phyloP scores from a whole-genome alignment of 768 basidiomycete genomes.

The Suillus cothurnatus region DNA sequence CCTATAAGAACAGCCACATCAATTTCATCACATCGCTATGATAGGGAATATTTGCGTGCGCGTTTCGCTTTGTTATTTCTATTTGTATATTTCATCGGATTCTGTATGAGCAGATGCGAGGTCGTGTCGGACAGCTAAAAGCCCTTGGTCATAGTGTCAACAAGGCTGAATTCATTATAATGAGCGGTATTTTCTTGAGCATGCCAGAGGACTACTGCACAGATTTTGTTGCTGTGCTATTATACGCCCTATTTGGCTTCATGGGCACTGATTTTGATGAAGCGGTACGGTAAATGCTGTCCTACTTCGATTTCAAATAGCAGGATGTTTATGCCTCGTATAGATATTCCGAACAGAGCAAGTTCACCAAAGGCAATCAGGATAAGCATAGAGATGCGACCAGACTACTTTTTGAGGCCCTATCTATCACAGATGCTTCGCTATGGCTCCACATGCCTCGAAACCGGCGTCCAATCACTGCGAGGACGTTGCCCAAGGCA shows the following conservation, averaged over 20 bases:
- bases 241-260: slow-evolving; percentile 95
- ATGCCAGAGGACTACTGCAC: slow-evolving; percentile 97
- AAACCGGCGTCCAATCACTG: slow-evolving; percentile 98
- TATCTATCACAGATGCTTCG: slow-evolving; percentile 99
- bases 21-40: slow-evolving; percentile 99
- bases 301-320: neutral
- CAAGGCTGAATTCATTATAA: slow-evolving; percentile 93
- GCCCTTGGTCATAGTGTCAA: slow-evolving; percentile 96
- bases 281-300: slow-evolving; percentile 69
- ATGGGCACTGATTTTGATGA: slow-evolving; percentile 94
- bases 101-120: slow-evolving; percentile 98
- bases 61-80: slow-evolving; percentile 27
- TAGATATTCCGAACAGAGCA: slow-evolving; percentile 94
- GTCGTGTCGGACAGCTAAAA: slow-evolving; percentile 93
- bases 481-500: slow-evolving; percentile 98
- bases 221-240: slow-evolving; percentile 92
- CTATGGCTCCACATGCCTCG: slow-evolving; percentile 97
- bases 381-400: slow-evolving; percentile 98
- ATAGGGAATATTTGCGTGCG: slow-evolving; percentile 99
- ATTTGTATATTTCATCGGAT: slow-evolving; percentile 58
- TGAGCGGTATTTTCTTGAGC: slow-evolving; percentile 99
- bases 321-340: neutral
- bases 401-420: slow-evolving; percentile 96
- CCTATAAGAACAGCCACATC: slow-evolving; percentile 97
- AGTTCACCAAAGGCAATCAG: slow-evolving; percentile 99